Conservation (phyloP, 169 alveolate genomes). For the Theileria parva region DNA sequence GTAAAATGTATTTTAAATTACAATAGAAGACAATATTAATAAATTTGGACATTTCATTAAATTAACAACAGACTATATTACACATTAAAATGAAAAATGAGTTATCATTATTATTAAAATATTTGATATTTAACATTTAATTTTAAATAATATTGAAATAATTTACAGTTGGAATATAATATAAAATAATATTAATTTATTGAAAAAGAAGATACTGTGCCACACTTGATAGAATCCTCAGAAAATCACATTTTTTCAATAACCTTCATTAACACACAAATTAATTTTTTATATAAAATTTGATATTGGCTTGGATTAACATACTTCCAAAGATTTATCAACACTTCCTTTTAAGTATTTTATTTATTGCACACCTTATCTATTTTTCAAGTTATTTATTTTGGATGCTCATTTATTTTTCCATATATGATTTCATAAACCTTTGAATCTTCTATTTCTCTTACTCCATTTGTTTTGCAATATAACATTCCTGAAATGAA, state of each 20-base stretch:
- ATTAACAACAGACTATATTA: neutral
- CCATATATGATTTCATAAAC: neutral
- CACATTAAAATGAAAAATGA: neutral
- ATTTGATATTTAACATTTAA: neutral
- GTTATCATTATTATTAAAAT: no score
- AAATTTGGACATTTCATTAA: neutral
- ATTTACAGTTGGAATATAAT: neutral
- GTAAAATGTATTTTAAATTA: neutral
- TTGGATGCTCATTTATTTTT: neutral
- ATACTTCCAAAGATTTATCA: neutral
- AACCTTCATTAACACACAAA: neutral
- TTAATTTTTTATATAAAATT: neutral
- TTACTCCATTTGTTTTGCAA: conserved; percentile 1
- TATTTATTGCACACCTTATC: neutral
- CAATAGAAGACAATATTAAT: neutral
- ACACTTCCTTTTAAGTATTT: neutral
- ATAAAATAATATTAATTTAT: no score
- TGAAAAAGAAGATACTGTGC: neutral
- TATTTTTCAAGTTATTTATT: neutral
- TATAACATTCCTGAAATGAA: conserved; percentile 9
- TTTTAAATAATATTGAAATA: neutral
- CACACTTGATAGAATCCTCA: neutral
- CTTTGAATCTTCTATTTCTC: neutral
- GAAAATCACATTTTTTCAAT: neutral
- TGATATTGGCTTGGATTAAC: neutral